Evolutionary conservation across 495 filamentous ascomycete genomes (phyloP), one percentile per base, ranked within the genome.

Genomic region (Lentithecium fluviatile): DNA sequence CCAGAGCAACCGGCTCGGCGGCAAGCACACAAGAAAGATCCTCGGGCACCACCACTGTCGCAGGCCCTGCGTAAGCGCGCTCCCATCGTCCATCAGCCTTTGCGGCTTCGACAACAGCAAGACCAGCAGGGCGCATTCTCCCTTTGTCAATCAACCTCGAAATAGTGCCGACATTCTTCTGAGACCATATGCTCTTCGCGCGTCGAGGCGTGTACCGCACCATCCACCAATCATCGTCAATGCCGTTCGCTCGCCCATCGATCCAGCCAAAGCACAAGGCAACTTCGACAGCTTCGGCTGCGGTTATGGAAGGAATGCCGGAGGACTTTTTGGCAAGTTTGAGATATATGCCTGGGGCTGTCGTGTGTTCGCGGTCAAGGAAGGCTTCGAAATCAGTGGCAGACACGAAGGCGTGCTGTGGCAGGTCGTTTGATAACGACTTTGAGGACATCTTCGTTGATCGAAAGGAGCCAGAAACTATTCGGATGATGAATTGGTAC

Each of bases 261-360:
- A 85, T 85, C 82, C 82, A 85, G 6, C 82, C 81, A 59, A 79
- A 79, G 62, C 82, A 85, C 2, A 85, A 70, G 6, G 81, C 80
- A 24, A 72, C 67, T 71, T 84, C 78, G 29, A 83, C 75, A 8
- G 82, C 82, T 61, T 83, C 75, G 12, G 75, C 72, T 26, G 80
- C 75, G n/a, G 75, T 76, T 15, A 83, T 70, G 0, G 80, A 81
- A 0, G 72, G 60, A 23, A 73, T 70, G 2, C 66, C 66, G 10
- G 77, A 74, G 21, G 66, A 54, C 55, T 83, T 83, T 60, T 83
- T 83, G 64, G 78, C 76, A 47, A 83, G 72, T 60, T 80, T 79
- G 15, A 85, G 72, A 74, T 82, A 79, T 40, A 85, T 66, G 12
- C 81, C 82, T 0, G 73, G 61, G 2, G 61, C 23, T 1, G 62